Percentiles rank a stretch among this genome's conserved stretches.
Conservation (phyloP, 768 basidiomycete genomes). For the Calocera cornea region DNA sequence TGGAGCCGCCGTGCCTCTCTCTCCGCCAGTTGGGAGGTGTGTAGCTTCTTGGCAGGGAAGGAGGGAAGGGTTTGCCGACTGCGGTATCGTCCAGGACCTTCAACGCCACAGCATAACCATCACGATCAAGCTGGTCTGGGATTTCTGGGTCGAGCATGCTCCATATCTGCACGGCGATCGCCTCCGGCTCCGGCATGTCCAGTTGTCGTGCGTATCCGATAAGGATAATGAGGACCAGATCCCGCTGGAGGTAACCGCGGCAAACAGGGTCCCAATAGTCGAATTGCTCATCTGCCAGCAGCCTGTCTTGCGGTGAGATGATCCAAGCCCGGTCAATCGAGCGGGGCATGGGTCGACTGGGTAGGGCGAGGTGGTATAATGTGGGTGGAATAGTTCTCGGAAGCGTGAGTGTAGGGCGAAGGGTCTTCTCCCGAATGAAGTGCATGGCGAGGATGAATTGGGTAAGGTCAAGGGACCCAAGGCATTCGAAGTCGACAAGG, state of each 20-base stretch:
- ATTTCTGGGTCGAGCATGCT: not conserved
- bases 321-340: not conserved
- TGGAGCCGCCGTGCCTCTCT: not conserved
- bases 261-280: constrained; percentile 1
- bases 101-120: not conserved
- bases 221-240: not conserved
- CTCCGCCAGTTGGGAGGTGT: not conserved
- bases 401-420: not conserved
- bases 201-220: not conserved
- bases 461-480: not conserved
- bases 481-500: constrained; percentile 3
- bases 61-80: not conserved
- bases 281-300: constrained; percentile 1
- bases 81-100: not conserved
- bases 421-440: constrained; percentile 5
- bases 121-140: not conserved
- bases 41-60: not conserved
- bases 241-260: not conserved
- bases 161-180: not conserved
- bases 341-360: not conserved
- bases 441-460: constrained; percentile 11
- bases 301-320: not conserved
- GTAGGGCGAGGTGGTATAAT: not conserved
- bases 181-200: not conserved
- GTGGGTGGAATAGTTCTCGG: not conserved